Evolutionary conservation across 305 asterid species (phyloP).

Genomic region (Fraxinus nigra): DNA sequence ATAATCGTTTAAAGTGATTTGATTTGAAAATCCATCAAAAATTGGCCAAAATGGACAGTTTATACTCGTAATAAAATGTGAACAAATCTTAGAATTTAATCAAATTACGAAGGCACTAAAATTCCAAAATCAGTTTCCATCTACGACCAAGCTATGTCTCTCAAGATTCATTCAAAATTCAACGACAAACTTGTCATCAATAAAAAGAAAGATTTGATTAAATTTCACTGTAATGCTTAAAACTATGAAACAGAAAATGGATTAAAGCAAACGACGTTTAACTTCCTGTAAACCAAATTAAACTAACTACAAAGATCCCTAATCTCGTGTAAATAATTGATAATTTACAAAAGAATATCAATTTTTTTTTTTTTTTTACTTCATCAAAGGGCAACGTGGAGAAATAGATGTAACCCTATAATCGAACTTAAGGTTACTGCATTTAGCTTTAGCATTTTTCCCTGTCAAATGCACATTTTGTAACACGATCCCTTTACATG

Average conservation of each 20-base stretch:
- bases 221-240: background rate
- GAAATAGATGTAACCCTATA: background rate
- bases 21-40: too few species aligned
- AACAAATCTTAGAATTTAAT: too few species aligned
- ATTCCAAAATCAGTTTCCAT: too few species aligned
- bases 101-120: too few species aligned
- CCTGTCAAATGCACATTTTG: slow-evolving; percentile 48
- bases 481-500: slow-evolving; percentile 58
- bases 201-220: too few species aligned
- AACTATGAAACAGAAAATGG: background rate
- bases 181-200: too few species aligned
- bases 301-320: background rate
- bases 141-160: too few species aligned
- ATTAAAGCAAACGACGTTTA: background rate
- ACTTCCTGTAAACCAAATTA: background rate
- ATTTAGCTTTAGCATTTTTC: background rate
- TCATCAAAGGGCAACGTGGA: background rate
- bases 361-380: background rate
- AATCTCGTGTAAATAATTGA: background rate
- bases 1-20: too few species aligned
- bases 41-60: too few species aligned
- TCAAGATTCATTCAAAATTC: too few species aligned
- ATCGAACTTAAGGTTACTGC: background rate
- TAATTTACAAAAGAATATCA: background rate
- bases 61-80: too few species aligned